phyloP scores from a whole-genome alignment of 2,329 filamentous ascomycete genomes.

The Endoconidiophora polonica region DNA sequence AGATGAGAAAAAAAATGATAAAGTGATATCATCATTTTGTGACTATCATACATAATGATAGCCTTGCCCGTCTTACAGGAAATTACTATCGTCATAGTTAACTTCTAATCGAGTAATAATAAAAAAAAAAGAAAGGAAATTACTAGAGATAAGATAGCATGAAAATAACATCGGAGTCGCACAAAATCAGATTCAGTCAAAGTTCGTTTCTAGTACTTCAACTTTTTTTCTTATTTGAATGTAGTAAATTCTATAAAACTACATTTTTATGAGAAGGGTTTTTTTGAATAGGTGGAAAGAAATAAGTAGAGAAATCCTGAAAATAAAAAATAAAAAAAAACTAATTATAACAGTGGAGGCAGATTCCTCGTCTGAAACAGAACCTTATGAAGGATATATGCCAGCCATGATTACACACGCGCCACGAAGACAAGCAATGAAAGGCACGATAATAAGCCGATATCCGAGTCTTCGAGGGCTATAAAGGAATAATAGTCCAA shows the following conservation, averaged over 20 bases:
- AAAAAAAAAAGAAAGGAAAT: too few relatives aligned
- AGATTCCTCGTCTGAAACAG: neutral
- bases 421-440: neutral
- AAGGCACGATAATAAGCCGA: neutral
- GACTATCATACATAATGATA: too few relatives aligned
- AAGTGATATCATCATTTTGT: too few relatives aligned
- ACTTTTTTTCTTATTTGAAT: too few relatives aligned
- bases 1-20: too few relatives aligned
- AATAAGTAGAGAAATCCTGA: conserved; percentile 3
- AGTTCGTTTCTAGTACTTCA: too few relatives aligned
- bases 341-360: conserved; percentile 4
- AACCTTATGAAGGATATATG: conserved; percentile 1
- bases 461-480: neutral
- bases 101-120: too few relatives aligned
- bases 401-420: conserved; percentile 11
- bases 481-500: neutral
- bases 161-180: neutral
- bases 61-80: too few relatives aligned
- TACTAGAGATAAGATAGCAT: neutral
- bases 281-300: too few relatives aligned
- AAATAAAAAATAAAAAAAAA: conserved; percentile 7
- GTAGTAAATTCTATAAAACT: too few relatives aligned
- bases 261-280: too few relatives aligned
- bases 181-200: neutral
- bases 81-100: too few relatives aligned